phyloP scores from a whole-genome alignment of 768 basidiomycete species.

The Suillus fuscotomentosus region DNA sequence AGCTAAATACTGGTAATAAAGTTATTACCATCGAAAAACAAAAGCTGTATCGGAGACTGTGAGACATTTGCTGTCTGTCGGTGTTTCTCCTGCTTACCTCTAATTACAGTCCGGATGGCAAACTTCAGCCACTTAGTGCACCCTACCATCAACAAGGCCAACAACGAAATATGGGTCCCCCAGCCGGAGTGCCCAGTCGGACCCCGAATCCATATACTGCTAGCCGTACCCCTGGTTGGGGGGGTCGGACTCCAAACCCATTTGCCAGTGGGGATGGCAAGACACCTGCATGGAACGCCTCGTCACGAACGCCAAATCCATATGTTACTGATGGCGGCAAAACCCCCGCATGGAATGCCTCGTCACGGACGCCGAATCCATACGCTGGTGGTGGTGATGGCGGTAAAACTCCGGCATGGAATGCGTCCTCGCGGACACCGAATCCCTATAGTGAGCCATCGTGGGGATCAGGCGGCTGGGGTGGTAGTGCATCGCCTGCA shows the following conservation, averaged over 20 bases:
- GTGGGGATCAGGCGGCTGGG: conserved; percentile 33
- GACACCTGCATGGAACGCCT: conserved; percentile 64
- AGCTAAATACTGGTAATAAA: conserved; percentile 87
- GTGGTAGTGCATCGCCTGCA: conserved; percentile 27
- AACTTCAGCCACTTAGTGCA: conserved; percentile 49
- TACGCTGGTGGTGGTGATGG: conserved; percentile 42
- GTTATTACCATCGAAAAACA: conserved; percentile 83
- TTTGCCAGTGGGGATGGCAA: conserved; percentile 56
- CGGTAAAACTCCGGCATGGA: conserved; percentile 54
- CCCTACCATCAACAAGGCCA: conserved; percentile 26
- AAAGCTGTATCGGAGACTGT: conserved; percentile 74
- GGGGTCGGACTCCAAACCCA: conserved; percentile 65
- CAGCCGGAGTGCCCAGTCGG: conserved; percentile 29
- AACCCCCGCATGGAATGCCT: conserved; percentile 68
- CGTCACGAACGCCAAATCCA: conserved; percentile 70
- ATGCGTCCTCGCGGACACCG: conserved; percentile 49
- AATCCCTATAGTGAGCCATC: conserved; percentile 45
- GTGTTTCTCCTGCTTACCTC: conserved; percentile 3
- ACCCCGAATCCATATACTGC: conserved; percentile 47
- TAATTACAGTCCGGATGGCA: conserved; percentile 51
- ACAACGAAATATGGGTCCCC: conserved; percentile 34
- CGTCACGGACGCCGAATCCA: conserved; percentile 70
- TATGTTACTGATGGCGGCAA: conserved; percentile 53
- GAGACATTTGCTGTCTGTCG: conserved; percentile 30
- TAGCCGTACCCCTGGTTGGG: conserved; percentile 37